Evolutionary conservation across 2,329 filamentous ascomycete genomes (phyloP), one percentile per base, ranked within the genome.

Genomic region (Beauveria bassiana): DNA sequence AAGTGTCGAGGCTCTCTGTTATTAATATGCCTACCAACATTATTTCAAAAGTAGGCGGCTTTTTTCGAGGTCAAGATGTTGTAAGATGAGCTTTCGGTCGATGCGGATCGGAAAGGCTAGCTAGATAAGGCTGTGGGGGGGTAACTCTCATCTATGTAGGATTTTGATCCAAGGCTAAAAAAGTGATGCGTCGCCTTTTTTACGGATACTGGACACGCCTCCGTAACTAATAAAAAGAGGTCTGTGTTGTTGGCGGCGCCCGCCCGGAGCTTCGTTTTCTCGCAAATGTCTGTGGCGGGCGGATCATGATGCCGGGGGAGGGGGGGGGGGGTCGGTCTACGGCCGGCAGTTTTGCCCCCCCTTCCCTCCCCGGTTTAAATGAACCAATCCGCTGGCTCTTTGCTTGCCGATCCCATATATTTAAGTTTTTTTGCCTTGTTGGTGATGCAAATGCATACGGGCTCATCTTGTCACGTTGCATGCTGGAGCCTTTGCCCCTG

Each of bases 251-350:
- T 24, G 31, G 16, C 2, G 38, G 38, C 38, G 52, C 28, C 28
- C 14, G 18, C 38, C 18, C 6, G 2, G 16, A 28, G 28, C 12
- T 18, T 31, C 40, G 40, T 38, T 34, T 24, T 16, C 54, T 43
- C 45, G 14, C 56, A 20, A 43, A 43, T 50, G 56, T 59, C 56
- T 50, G 16, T 45, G 22, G n/a, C n/a, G 24, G 43, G 54, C 54
- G 43, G 24, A 49, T 49, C 43, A 59, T 51, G 31, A 51, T 59
- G 46, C 56, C 47, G 55, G 56, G 56, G 46, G 43, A 50, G 45
- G 18, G 46, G 45, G 18, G 46, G 46, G n/a, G n/a, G 22, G 22
- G 22, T 22, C 10, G 26, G 46, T n/a, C 49, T 22, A 24, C 38
- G 14, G 18, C 22, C 47, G 57, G 57, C 57, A 59, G 57, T 52